Evolutionary conservation across 306 rosid genomes (phyloP).

Genomic region (Pueraria montana): DNA sequence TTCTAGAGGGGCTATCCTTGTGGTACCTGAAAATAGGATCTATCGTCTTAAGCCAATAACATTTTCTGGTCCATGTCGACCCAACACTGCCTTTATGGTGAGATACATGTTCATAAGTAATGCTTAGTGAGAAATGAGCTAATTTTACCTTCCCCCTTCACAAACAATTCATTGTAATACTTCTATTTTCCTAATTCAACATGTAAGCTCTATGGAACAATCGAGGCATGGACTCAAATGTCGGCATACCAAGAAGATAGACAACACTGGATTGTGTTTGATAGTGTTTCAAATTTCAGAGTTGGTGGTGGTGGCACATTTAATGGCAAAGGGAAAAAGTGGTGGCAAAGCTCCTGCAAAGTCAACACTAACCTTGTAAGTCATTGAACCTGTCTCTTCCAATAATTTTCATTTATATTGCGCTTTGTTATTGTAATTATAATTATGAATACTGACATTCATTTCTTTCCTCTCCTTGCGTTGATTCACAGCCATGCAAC

Average conservation of each 20-base stretch:
- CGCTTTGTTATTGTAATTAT: background rate
- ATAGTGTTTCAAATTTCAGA: slow-evolving; percentile 54
- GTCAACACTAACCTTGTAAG: slow-evolving; percentile 60
- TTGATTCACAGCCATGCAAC: slow-evolving; percentile 74
- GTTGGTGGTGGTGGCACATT: slow-evolving; percentile 82
- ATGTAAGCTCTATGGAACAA: slow-evolving; percentile 71
- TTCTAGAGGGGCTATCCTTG: slow-evolving; percentile 54
- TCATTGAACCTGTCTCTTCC: background rate
- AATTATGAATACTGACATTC: slow-evolving; percentile 7
- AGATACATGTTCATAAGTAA: slow-evolving; percentile 34
- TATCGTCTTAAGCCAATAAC: slow-evolving; percentile 72
- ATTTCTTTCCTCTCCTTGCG: background rate
- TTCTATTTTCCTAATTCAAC: slow-evolving; percentile 23
- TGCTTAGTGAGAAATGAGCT: background rate
- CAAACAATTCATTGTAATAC: background rate
- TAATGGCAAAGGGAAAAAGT: slow-evolving; percentile 80
- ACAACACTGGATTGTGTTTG: slow-evolving; percentile 69
- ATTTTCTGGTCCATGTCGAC: slow-evolving; percentile 87
- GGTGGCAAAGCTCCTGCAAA: slow-evolving; percentile 94
- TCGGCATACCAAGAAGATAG: slow-evolving; percentile 62
- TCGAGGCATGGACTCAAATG: slow-evolving; percentile 65
- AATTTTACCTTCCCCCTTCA: background rate
- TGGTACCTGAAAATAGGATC: slow-evolving; percentile 63
- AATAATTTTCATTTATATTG: background rate
- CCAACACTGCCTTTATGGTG: slow-evolving; percentile 69